Base-by-base conservation (phyloP, 805 yeast species). In the Kuraishia molischiana region DNA sequence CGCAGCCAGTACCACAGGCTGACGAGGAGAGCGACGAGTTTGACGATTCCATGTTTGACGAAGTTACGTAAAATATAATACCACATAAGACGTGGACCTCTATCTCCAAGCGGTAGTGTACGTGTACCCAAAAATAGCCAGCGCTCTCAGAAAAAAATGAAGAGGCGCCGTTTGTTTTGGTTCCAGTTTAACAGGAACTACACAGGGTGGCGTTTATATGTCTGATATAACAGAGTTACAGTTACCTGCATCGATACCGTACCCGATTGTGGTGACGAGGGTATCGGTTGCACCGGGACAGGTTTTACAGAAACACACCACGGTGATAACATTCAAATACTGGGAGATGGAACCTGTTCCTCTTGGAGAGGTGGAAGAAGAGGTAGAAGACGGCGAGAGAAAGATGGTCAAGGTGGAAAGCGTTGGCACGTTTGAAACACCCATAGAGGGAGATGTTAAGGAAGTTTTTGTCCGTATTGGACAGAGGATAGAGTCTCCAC, bases 371-470 rank as follows among this genome's bases (percentile, higher is more conserved):
- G 52, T 50, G 4, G 58, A 58, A 15, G 54, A 51, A 50, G 31
- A 42, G 17, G 45, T n/a, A n/a, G 51, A 19, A 15, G 52, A 52
- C 14, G 49, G 42, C 15, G 46, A 52, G 15, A 59, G 74, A 15
- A 67, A 62, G 42, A 54, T 62, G 42, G 54, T 54, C 17, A 59
- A 78, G 32, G 83, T 81, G 2, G 89, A 83, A 48, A 63, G 76
- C 20, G 75, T 79, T 10, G 90, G 86, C 1, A 69, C 82, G 2
- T 87, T 77, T 53, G 97, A 90, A 53, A 69, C 80, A 29, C 97
- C 97, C 1, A 66, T 85, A 21, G 83, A 76, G 42, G 97, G 97
- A 0, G 62, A 64, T 29, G 59, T 92, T 3, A 56, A 62, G 5
- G 50, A 59, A 9, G 61, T 87, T 44, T 49, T 59, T 19, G 67